Evolutionary conservation across 768 basidiomycete genomes (phyloP), one percentile per base, ranked within the genome.

Genomic region (Boletus reticuloceps): DNA sequence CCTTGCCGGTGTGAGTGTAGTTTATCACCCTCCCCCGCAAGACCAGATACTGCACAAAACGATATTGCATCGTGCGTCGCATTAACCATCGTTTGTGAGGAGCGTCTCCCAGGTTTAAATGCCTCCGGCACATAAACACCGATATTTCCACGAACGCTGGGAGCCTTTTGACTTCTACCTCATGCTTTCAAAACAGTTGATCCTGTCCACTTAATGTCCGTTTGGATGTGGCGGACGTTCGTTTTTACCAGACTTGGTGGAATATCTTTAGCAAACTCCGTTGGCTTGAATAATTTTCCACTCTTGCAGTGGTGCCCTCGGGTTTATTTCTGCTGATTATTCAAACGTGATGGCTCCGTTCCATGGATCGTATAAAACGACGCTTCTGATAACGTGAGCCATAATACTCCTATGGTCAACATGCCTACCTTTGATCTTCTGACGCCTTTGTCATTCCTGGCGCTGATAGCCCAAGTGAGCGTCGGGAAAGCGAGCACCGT

Each of bases 121-220:
- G 25, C 25, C 25, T 25, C 25, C 10, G 38, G 47, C 50, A 38
- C 37, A 8, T n/a, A 58, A 59, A 40, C 45, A 36, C 58, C 58
- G 53, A 41, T 20, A 20, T 44, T 4, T 34, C 47, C 47, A 46
- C 59, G 36, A 19, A n/a, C 8, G 6, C 47, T 25, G 12, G 22
- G 10, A 22, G 31, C n/a, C 36, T 25, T 43, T 32, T n/a, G 32
- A 16, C 32, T 22, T 41, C 22, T 37, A 11, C 48, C 2, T 14
- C 2, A 44, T 25, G 20, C n/a, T 36, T 32, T 37, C 3, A 27
- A 50, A 31, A 22, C 10, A 39, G 34, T 32, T 39, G 1, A n/a
- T 17, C 50, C 3, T 11, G 19, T 14, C 54, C 47, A 7, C 37
- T 51, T 25, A 44, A 54, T 43, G 13, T 82, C 88, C 54, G 10